Evolutionary conservation across 306 rosid genomes (phyloP), one percentile per base, ranked within the genome.

Genomic region (Senna siamea): DNA sequence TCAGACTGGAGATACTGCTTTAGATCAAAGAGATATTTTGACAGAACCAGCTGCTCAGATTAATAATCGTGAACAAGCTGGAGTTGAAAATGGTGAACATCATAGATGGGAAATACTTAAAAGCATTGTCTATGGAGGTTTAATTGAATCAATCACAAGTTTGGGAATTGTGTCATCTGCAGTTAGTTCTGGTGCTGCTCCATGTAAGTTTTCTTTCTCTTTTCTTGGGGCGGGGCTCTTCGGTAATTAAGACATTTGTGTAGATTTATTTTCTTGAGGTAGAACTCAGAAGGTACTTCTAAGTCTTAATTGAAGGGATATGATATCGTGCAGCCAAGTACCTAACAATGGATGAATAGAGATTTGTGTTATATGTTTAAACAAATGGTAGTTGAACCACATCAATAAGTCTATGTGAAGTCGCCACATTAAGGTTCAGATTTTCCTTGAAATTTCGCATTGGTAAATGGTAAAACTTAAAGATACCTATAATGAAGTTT

Each of bases 161-260:
- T 78, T 93, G 26, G 88, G 97, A 77, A 84, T 93, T 66, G 93
- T 93, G 46, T 76, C 93, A 60, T 93, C 98, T 54, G 93, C 98
- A 67, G 89, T 81, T 52, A 74, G 97, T 82, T 90, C 89, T 61
- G 87, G 82, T 76, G 83, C 83, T 60, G 60, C 88, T 28, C 86
- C 97, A 81, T 78, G 98, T 93, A 79, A 76, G 82, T 56, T 5
- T 6, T 17, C 19, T 35, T 15, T 35, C 20, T 18, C 23, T 18
- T 15, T 62, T 19, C 50, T 62, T 17, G 15, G 28, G 50, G 22
- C 50, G 1, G 48, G 13, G 47, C 66, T 34, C 66, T 60, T 17
- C 4, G 22, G 32, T 59, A n/a, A 35, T 60, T 60, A 23, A 34
- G 46, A 5, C 32, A 60, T 60, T 58, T 58, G 12, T 28, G 12